phyloP scores from a whole-genome alignment of 148 eudicot genomes.

The Vaccinium corymbosum region DNA sequence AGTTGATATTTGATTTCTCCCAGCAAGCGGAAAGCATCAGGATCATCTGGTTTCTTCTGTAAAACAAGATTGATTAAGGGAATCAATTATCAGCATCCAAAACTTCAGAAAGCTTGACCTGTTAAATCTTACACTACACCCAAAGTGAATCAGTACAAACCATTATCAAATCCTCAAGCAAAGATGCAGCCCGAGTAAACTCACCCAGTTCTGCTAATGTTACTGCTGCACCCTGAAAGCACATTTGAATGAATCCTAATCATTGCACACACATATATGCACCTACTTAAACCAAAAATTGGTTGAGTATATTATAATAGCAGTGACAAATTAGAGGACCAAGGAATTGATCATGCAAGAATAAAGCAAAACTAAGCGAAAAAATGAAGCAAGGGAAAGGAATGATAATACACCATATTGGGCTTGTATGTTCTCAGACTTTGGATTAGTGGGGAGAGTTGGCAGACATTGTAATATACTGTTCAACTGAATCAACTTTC shows the following conservation, averaged over 20 bases:
- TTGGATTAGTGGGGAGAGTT: background rate
- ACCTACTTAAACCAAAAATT: background rate
- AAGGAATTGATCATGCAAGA: background rate
- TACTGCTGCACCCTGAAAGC: slow-evolving; percentile 82
- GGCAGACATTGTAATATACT: background rate
- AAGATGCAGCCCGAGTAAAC: slow-evolving; percentile 56
- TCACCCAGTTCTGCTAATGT: slow-evolving; percentile 76
- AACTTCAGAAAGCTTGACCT: slow-evolving; percentile 18
- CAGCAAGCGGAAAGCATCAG: slow-evolving; percentile 82
- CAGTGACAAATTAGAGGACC: background rate
- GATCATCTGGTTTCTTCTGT: slow-evolving; percentile 78
- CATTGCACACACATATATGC: background rate
- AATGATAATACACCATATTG: background rate
- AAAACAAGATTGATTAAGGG: slow-evolving; percentile 19
- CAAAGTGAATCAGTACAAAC: slow-evolving; percentile 31
- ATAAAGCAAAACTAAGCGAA: background rate
- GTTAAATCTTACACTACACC: slow-evolving; percentile 2
- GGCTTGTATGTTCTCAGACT: background rate
- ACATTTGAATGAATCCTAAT: background rate
- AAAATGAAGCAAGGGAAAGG: background rate
- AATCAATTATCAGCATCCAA: slow-evolving; percentile 1
- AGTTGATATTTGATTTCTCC: slow-evolving; percentile 88
- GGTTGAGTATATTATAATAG: background rate
- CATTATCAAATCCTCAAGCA: slow-evolving; percentile 79
- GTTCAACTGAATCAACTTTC: background rate